Percentiles rank a stretch among this genome's conserved stretches.
phyloP scores from a whole-genome alignment of 345 rosid genomes.

The Eutrema heterophyllum region DNA sequence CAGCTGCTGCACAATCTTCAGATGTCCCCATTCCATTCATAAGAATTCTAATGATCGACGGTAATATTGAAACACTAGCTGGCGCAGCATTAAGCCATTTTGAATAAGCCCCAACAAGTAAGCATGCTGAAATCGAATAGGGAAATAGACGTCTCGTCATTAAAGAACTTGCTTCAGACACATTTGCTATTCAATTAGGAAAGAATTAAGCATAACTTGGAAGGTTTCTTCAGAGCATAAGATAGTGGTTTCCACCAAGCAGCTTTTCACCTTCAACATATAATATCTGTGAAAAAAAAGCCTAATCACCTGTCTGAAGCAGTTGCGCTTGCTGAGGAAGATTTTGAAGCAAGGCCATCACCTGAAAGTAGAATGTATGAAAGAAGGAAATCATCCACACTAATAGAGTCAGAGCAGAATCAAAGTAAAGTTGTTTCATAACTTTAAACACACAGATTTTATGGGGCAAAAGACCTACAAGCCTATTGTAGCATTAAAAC shows the following conservation, averaged over 20 bases:
- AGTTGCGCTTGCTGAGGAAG: constrained; percentile 89
- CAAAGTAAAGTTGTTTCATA: neutral
- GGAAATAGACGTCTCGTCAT: constrained; percentile 7
- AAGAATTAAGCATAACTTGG: constrained; percentile 2
- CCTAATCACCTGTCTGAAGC: constrained; percentile 76
- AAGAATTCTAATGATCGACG: constrained; percentile 68
- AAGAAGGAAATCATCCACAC: constrained; percentile 9
- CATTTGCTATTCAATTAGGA: neutral
- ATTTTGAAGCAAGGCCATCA: constrained; percentile 79
- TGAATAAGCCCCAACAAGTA: constrained; percentile 94
- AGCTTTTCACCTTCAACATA: constrained; percentile 10
- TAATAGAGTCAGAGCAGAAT: constrained; percentile 1
- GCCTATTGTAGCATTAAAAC: constrained; percentile 1
- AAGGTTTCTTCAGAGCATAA: constrained; percentile 7
- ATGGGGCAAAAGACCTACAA: neutral
- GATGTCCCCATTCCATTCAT: constrained; percentile 88
- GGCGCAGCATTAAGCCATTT: constrained; percentile 91
- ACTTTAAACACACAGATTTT: neutral
- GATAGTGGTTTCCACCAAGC: constrained; percentile 13
- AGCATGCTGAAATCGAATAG: constrained; percentile 67
- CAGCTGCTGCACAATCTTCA: constrained; percentile 98
- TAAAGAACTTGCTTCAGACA: constrained; percentile 5
- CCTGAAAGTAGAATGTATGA: constrained; percentile 39
- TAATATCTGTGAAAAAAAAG: constrained; percentile 14
- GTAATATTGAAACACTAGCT: constrained; percentile 64